Evolutionary conservation across 441 rosid genomes (phyloP), one percentile per base, ranked within the genome.

Genomic region (California macrophylla): DNA sequence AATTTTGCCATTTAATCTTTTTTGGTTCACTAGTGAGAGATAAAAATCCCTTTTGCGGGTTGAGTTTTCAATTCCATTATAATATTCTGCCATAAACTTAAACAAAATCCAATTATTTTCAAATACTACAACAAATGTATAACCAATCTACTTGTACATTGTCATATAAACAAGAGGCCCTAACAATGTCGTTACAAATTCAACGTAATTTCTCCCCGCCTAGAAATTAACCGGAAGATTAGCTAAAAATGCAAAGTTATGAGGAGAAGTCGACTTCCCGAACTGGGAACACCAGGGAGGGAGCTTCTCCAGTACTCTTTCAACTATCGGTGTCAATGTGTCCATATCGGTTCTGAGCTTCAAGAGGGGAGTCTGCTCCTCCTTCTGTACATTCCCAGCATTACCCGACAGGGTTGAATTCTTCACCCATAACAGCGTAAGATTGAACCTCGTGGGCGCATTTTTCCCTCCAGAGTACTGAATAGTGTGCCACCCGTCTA

Each of bases 381-480:
- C 72, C 42, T 28, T 69, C 70, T 68, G 61, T 34, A 2, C 60
- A 12, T 18, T 42, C 25, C 1, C 66, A 23, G 54, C 45, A 8
- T 42, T 8, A 34, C 76, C 45, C 21, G 68, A 69, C 32, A 58
- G 66, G 6, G 71, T 67, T 2, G 82, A 50, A 69, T 79, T 78
- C 71, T 71, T 84, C 61, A 23, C 69, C 92, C 83, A 77, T 65
- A 79, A 72, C 62, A 94, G 88, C 34, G 77, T 80, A 61, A 91
- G 73, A 70, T 84, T 80, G 72, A 91, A 91, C 67, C 65, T 83
- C 1, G 83, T 83, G 0, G 94, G 87, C 1, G 97, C 74, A 21
- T 80, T 85, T 72, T 83, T 89, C 71, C 98, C 97, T 30, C 97
- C 97, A 9, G 97, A 76, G 77, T 86, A 92, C 75, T 94, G 98